Conservation (phyloP, 805 yeast genomes). For the Ogataea methanolica region DNA sequence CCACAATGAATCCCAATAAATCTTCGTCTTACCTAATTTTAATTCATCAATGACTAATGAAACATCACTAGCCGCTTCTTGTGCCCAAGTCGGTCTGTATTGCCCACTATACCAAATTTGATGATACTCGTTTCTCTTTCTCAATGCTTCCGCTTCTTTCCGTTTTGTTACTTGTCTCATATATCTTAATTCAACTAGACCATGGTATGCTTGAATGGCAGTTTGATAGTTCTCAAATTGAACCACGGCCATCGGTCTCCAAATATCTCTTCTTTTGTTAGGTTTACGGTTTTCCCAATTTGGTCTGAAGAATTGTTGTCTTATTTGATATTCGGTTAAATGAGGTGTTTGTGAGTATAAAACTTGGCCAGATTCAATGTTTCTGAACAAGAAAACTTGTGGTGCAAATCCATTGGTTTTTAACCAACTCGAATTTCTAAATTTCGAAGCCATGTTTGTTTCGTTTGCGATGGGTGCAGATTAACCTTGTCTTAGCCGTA, state of each 20-base stretch:
- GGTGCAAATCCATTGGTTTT: slow-evolving; percentile 66
- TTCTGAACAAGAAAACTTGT: slow-evolving; percentile 77
- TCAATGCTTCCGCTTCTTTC: slow-evolving; percentile 58
- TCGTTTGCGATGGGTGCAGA: too few relatives aligned
- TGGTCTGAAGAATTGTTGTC: slow-evolving; percentile 70
- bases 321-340: slow-evolving; percentile 52
- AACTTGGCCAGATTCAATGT: slow-evolving; percentile 86
- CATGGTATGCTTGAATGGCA: slow-evolving; percentile 70
- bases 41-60: slow-evolving; percentile 64
- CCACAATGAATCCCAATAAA: slow-evolving; percentile 86
- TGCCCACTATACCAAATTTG: slow-evolving; percentile 85
- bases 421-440: slow-evolving; percentile 58
- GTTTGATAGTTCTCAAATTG: slow-evolving; percentile 54
- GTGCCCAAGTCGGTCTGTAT: slow-evolving; percentile 84
- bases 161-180: slow-evolving; percentile 61
- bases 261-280: slow-evolving; percentile 72
- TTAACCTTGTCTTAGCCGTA: too few relatives aligned
- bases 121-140: slow-evolving; percentile 71
- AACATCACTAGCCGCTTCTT: slow-evolving; percentile 87
- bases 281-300: slow-evolving; percentile 90
- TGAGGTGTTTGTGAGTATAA: slow-evolving; percentile 80
- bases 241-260: slow-evolving; percentile 89
- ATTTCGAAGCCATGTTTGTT: slow-evolving; percentile 29
- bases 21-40: slow-evolving; percentile 37
- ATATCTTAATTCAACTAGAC: slow-evolving; percentile 67